Base-by-base conservation (phyloP, 2,329 filamentous ascomycete species). In the Hypocreales sp. region DNA sequence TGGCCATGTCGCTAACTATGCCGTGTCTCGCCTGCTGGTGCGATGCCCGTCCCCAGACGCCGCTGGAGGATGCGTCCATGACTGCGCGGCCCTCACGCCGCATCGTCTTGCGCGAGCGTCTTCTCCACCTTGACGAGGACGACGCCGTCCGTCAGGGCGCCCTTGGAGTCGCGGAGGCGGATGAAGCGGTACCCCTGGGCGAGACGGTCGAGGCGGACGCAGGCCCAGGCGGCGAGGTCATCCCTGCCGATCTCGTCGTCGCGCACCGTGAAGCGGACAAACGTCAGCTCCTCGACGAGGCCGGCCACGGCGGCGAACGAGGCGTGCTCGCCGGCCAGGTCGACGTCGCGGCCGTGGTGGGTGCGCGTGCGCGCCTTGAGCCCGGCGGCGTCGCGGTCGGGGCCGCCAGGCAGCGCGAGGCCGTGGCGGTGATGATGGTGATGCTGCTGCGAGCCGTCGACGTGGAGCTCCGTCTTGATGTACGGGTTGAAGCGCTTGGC, bases 181-280 rank as follows among this genome's bases (percentile, higher is more conserved):
- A 95, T 60, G 38, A 93, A 72, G 8, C 84, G 64, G 39, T 80
- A 79, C 1, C 90, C 87, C 19, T 67, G 57, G 33, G 72, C 71
- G 32, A 94, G 51, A 7, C 84, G 67, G 52, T 94, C 84, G 14
- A 95, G 67, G 21, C 84, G 67, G 40, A 92, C 75, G 44, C 84
- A 93, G 2, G 80, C 74, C 90, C 90, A 95, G 3, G 79, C 83
- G 8, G 83, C 77, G 31, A 93, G 52, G 32, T 78, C 68, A 43
- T 95, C 84, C 35, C 67, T 66, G 4, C 76, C 73, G 38, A 86
- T 69, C 50, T 87, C 79, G 39, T 92, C 79, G 47, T 95, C 82
- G 50, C 84, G 79, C 38, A 95, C 64, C 41, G 92, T 83, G 60
- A 95, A 81, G 42, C 79, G 64, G 29, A 83, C 61, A 55, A 84